Conservation (phyloP, 75 land plant species). For the Cryptomeria japonica region DNA sequence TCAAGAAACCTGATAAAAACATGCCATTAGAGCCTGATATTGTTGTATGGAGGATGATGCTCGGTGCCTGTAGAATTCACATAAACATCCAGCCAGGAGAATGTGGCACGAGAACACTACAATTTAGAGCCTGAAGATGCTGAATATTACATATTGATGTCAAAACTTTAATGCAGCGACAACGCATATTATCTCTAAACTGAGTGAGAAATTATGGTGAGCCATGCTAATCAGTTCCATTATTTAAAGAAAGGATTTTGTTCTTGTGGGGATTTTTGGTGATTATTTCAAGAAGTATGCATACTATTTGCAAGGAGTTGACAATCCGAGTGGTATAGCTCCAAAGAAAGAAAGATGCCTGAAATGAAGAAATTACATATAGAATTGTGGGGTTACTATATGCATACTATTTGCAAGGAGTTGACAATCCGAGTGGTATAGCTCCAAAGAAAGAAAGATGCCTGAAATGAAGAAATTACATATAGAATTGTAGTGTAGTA, state of each 20-base stretch:
- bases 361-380: no score
- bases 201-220: constrained; percentile 12
- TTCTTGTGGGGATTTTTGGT: no score
- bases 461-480: no score
- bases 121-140: constrained; percentile 14
- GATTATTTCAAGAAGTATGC: background rate
- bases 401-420: background rate
- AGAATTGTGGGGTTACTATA: background rate
- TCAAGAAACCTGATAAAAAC: background rate
- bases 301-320: background rate
- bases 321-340: no score
- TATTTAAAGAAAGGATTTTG: background rate
- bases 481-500: no score
- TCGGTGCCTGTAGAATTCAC: constrained; percentile 17
- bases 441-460: no score
- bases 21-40: background rate
- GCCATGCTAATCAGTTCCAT: background rate
- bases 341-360: no score
- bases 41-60: background rate
- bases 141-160: constrained; percentile 13
- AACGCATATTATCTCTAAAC: constrained; percentile 12
- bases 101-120: background rate
- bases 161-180: constrained; percentile 13
- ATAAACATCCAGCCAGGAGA: background rate
- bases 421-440: no score